These are phyloP conservation scores for Discostella stelligera DNA, from an alignment of 352 stramenopile species.

Conservation along the genomic window DNA sequence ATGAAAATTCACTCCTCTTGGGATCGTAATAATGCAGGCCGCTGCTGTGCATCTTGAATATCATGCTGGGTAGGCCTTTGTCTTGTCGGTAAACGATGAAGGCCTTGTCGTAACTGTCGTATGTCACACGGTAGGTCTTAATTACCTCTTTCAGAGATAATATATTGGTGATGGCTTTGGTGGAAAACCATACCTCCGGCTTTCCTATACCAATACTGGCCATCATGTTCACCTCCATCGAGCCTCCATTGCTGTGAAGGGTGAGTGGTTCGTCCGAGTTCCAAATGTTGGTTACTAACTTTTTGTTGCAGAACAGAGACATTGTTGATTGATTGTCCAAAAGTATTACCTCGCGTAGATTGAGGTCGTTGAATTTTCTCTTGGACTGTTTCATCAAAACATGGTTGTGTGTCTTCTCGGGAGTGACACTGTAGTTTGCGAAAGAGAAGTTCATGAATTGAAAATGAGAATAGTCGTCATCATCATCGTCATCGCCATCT, in stretches of 20 bases:
- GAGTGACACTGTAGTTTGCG: background rate
- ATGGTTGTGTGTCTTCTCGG: too few relatives aligned
- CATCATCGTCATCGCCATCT: background rate
- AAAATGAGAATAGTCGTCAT: background rate
- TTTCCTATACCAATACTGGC: background rate
- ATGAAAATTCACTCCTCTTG: background rate
- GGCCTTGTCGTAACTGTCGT: background rate
- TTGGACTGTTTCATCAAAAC: background rate
- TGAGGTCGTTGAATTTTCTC: background rate
- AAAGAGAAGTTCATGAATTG: background rate
- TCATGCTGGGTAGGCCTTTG: background rate
- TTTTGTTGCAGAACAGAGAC: too few relatives aligned
- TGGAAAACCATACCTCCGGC: background rate
- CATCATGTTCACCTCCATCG: background rate
- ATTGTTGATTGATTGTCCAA: background rate
- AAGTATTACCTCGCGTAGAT: background rate
- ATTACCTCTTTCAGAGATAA: background rate
- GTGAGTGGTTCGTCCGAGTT: background rate
- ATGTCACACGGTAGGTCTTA: background rate
- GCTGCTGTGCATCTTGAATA: background rate
- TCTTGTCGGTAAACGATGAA: background rate
- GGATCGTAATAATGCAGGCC: constrained; percentile 6
- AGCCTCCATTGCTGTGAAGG: background rate
- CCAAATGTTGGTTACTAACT: background rate
- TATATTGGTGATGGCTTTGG: background rate